Base-by-base conservation (phyloP, 2,329 filamentous ascomycete genomes). In the Fusarium subglutinans region DNA sequence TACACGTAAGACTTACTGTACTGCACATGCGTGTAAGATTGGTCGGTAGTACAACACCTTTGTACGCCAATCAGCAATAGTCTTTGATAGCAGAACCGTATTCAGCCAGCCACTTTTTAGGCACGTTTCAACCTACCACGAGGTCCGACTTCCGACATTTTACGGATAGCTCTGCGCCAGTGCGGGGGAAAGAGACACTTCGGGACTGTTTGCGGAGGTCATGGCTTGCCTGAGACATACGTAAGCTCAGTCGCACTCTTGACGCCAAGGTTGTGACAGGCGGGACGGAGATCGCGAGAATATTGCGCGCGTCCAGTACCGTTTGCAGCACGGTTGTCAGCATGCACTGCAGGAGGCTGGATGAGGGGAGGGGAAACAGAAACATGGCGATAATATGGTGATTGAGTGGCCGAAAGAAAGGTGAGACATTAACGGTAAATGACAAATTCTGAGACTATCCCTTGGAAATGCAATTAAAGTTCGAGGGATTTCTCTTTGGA, bases 201-300 rank as follows among this genome's bases (percentile, higher is more conserved):
- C 53, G 33, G 50, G 55, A 68, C 48, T 44, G n/a, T 62, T 62
- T 62, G 55, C 63, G 48, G 55, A 48, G 54, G n/a, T 24, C 22
- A 48, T 38, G 33, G 48, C 50, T 50, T 62, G 48, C 48, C 33
- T 28, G 28, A 18, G 26, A 43, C 22, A 51, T 26, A 43, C 22
- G 44, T 26, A 48, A 44, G 57, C 59, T 20, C n/a, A 38, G 35
- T 44, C 17, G 30, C 24, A 35, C 30, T 28, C 45, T 69, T 69
- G 26, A 33, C 17, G 24, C 18, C 26, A 41, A 13, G 48, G 2
- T 28, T 30, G 37, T 40, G n/a, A 24, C n/a, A 45, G 26, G 26
- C n/a, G 24, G 47, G 43, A 68, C 33, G 15, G 26, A 37, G 30
- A 28, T 48, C 20, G 28, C 17, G 30, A 28, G 22, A 20, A 7